Percentiles rank a stretch among this genome's conserved stretches.
phyloP scores from a whole-genome alignment of 2,329 filamentous ascomycete genomes.

The Xylariomycetidae sp. region DNA sequence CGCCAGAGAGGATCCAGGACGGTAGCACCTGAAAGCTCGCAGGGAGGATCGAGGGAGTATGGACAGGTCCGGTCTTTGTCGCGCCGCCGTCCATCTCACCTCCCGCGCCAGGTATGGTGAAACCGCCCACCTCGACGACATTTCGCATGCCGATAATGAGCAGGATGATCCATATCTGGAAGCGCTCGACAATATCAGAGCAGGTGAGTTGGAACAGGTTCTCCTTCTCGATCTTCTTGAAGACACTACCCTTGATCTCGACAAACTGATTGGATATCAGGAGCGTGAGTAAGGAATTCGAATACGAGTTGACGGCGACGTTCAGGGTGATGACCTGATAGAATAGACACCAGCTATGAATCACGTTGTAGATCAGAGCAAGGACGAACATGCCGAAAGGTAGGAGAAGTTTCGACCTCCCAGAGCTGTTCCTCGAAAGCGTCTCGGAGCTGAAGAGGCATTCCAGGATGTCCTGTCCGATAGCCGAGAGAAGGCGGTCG shows the following conservation, averaged over 20 bases:
- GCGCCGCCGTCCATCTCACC: constrained; percentile 43
- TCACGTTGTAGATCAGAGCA: constrained; percentile 79
- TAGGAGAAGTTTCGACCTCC: constrained; percentile 83
- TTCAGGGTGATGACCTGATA: constrained; percentile 98
- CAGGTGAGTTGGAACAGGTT: constrained; percentile 96
- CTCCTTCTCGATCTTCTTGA: constrained; percentile 98
- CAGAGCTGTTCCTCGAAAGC: constrained; percentile 78
- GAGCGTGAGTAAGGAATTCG: constrained; percentile 87
- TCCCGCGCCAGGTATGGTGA: constrained; percentile 58
- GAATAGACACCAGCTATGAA: constrained; percentile 84
- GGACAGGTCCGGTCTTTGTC: constrained; percentile 54
- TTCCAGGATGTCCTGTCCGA: constrained; percentile 94
- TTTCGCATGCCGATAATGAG: constrained; percentile 95
- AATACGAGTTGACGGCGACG: constrained; percentile 97
- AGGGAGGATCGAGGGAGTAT: constrained; percentile 72
- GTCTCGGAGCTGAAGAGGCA: constrained; percentile 93
- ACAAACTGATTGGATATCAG: constrained; percentile 97
- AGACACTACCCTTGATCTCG: constrained; percentile 96
- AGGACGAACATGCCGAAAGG: constrained; percentile 90
- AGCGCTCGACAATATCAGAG: constrained; percentile 93
- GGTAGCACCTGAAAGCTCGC: constrained; percentile 89
- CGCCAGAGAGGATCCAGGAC: constrained; percentile 69
- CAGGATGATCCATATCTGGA: constrained; percentile 96
- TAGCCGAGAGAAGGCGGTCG: constrained; percentile 81
- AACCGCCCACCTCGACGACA: constrained; percentile 87